Base-by-base conservation (phyloP, 2,329 filamentous ascomycete species). In the Amauroascus niger region DNA sequence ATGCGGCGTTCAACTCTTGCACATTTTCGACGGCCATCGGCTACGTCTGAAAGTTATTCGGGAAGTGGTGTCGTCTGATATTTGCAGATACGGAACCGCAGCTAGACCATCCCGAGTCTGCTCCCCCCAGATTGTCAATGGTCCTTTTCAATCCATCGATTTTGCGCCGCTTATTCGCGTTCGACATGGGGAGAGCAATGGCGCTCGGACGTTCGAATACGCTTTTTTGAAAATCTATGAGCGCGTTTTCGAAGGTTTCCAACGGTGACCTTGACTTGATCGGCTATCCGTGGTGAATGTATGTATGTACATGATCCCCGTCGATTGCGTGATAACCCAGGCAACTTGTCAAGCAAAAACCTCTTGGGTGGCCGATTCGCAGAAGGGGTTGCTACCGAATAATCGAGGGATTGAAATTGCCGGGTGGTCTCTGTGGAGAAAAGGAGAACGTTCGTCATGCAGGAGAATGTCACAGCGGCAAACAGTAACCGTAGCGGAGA, bases 391-490 rank as follows among this genome's bases (percentile, higher is more conserved):
- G 6, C n/a, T 56, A 49, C 24, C 24, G 48, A 16, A 32, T 50
- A 20, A 2, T 56, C n/a, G 50, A 56, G 26, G n/a, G 50, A 16
- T 16, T 26, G 24, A 45, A 50, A 7, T 22, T 22, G 1, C n/a
- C 37, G 2, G 54, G 54, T 5, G 54, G 54, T n/a, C 53, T 56
- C 16, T 56, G 54, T 28, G 54, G 54, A 32, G 33, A 56, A 37
- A 53, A 50, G 33, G 22, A 32, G 37, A 46, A 50, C 49, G 39
- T 56, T 56, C 26, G 54, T 56, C 30, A 56, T 56, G 54, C 41
- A 46, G 32, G 26, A 51, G 18, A 45, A 53, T 48, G 39, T 56
- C 8, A 22, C 22, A 18, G 39, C n/a, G 11, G 54, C 54, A 22
- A 56, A 53, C 24, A 40, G 30, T 35, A 41, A 41, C 8, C 41